Evolutionary conservation across 352 stramenopile species (phyloP), one percentile per base, ranked within the genome.

Genomic region (Phytopythium vexans): DNA sequence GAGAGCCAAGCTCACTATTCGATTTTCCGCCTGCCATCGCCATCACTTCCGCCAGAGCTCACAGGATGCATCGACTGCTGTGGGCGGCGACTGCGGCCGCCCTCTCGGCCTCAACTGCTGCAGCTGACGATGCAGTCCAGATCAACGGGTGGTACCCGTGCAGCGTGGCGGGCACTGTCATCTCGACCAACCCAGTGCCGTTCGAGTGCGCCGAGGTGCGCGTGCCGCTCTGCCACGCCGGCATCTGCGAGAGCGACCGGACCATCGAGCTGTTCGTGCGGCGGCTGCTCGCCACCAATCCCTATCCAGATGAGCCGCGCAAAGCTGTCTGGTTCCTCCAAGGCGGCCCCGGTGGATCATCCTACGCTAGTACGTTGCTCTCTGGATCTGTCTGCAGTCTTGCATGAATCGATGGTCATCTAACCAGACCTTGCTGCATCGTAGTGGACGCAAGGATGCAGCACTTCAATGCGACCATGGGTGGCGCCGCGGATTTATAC

Each of bases 291-390:
- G 70, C 70, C 4, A 58, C 48, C 1, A 21, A 31, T n/a, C 27
- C 36, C 1, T 27, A 39, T 3, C 39, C 10, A 1, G 35, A 55
- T 5, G 60, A 52, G 16, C 62, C 63, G 15, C 42, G 10, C n/a
- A 86, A 82, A 39, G 57, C 78, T 8, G 49, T 89, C 21, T 89
- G 79, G 79, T 69, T 89, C 38, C 64, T 89, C 16, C 79, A 89
- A 41, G 79, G 79, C 47, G 79, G 79, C 0, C 79, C 79, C 3
- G 79, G 79, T 1, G 77, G 74, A 6, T 88, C 79, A 11, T 89
- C 79, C 5, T 79, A 71, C 5, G 79, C 66, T 31, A 84, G 44
- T 50, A 40, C 32, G 44, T 82, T 50, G 6, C 2, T 27, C 21
- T 1, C 21, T 27, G 21, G 21, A 27, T 2, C 21, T 27, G 21